These are phyloP conservation scores for Globisporangium apiculatum DNA, from an alignment of 352 stramenopile species.

Conservation along the genomic window DNA sequence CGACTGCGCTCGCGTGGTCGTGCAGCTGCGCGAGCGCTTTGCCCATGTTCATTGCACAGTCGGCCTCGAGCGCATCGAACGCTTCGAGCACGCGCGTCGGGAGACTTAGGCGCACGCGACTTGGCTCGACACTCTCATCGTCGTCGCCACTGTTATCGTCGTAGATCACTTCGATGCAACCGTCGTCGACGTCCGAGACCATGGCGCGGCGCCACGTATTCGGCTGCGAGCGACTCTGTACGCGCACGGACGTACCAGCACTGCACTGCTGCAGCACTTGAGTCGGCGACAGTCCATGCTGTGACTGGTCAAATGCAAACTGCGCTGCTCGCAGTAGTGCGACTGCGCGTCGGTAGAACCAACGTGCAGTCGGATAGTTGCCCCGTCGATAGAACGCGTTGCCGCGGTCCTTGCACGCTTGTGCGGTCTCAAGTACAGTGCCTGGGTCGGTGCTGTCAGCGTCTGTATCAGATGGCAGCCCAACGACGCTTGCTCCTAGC, in stretches of 20 bases:
- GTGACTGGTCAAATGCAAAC: constrained; percentile 31
- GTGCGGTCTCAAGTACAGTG: constrained; percentile 15
- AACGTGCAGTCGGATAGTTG: constrained; percentile 44
- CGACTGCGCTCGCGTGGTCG: constrained; percentile 44
- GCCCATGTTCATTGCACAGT: constrained; percentile 82
- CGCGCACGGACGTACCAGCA: constrained; percentile 49
- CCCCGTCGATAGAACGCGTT: constrained; percentile 59
- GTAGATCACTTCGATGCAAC: constrained; percentile 52
- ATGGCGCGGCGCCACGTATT: constrained; percentile 43
- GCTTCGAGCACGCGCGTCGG: constrained; percentile 33
- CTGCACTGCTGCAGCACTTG: constrained; percentile 32
- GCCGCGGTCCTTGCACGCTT: constrained; percentile 37
- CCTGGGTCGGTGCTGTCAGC: not conserved
- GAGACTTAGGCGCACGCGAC: constrained; percentile 50
- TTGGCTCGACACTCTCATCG: constrained; percentile 36
- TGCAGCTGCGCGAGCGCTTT: constrained; percentile 53
- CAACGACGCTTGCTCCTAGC: constrained; percentile 40
- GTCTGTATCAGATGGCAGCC: constrained; percentile 17
- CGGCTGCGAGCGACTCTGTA: constrained; percentile 13
- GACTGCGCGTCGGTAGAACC: constrained; percentile 60
- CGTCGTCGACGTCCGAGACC: constrained; percentile 51
- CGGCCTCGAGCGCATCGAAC: constrained; percentile 47
- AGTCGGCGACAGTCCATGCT: constrained; percentile 21
- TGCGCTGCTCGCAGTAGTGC: constrained; percentile 37
- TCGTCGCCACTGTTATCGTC: constrained; percentile 60